Percentiles rank a stretch among this genome's conserved stretches.
phyloP scores from a whole-genome alignment of 2,329 filamentous ascomycete species.

The Neophaeococcomyces aloes region DNA sequence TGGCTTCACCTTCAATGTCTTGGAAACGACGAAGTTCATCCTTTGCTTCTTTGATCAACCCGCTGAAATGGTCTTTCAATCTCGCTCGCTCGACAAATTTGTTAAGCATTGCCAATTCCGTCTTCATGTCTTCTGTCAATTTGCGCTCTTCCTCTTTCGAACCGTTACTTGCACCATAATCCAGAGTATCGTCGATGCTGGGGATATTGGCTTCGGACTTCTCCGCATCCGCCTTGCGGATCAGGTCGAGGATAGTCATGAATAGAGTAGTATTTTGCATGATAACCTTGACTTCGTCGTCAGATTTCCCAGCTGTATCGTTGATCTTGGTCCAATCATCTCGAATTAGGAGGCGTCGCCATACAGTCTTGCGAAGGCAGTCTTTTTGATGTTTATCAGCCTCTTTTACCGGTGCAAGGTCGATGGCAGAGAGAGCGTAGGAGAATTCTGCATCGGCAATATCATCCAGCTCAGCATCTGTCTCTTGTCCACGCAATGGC shows the following conservation, averaged over 20 bases:
- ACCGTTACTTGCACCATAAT: not conserved
- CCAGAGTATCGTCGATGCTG: not conserved
- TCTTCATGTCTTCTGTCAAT: conserved; percentile 23
- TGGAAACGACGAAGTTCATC: conserved; percentile 6
- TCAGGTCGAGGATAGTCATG: conserved; percentile 1
- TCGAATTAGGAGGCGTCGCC: conserved; percentile 73
- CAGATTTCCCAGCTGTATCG: conserved; percentile 63
- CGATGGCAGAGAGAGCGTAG: conserved; percentile 54
- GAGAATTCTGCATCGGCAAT: conserved; percentile 57
- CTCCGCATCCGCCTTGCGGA: not conserved
- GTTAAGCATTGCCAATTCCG: conserved; percentile 29
- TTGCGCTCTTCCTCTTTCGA: conserved; percentile 10
- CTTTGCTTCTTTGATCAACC: conserved; percentile 16
- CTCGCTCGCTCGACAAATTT: conserved; percentile 25
- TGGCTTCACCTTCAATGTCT: not conserved
- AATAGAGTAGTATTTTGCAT: conserved; percentile 29
- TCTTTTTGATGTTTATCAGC: conserved; percentile 26
- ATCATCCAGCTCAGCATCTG: conserved; percentile 36
- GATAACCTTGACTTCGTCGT: conserved; percentile 53
- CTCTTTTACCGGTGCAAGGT: conserved; percentile 32
- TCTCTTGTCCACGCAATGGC: conserved; percentile 27
- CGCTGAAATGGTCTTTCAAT: conserved; percentile 19
- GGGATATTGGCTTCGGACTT: conserved; percentile 3
- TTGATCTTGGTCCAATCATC: conserved; percentile 80
- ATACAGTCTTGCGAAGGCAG: conserved; percentile 54